phyloP scores from a whole-genome alignment of 2,329 filamentous ascomycete species.

The Pyrenophora tritici-repentis region DNA sequence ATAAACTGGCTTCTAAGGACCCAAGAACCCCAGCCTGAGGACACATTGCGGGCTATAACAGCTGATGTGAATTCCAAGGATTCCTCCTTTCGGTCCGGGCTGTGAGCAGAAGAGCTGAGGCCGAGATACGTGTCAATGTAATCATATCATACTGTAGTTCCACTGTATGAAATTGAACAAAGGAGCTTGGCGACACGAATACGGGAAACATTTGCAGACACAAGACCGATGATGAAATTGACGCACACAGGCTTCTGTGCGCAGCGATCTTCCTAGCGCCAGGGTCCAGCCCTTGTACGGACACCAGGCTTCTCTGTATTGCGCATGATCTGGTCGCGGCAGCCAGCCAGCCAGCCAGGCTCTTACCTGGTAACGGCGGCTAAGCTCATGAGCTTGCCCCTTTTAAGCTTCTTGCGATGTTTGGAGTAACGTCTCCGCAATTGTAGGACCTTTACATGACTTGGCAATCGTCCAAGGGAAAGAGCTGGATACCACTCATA shows the following conservation, averaged over 20 bases:
- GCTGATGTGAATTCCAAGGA: conserved; percentile 15
- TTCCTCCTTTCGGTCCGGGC: conserved; percentile 9
- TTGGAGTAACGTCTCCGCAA: conserved; percentile 2
- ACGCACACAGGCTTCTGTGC: conserved; percentile 29
- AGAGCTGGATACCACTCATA: no score
- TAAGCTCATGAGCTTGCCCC: conserved; percentile 4
- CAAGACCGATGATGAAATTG: conserved; percentile 16
- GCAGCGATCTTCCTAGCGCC: conserved; percentile 15
- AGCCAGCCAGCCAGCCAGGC: not conserved
- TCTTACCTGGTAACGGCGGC: conserved; percentile 5
- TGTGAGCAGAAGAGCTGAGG: conserved; percentile 23
- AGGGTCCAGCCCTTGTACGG: conserved; percentile 11
- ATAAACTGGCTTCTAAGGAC: conserved; percentile 11
- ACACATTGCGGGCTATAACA: conserved; percentile 13
- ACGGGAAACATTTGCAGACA: conserved; percentile 22
- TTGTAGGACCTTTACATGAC: not conserved
- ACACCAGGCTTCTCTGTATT: conserved; percentile 22
- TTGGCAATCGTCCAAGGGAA: no score
- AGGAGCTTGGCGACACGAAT: conserved; percentile 14
- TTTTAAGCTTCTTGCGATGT: conserved; percentile 7
- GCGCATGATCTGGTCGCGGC: conserved; percentile 15
- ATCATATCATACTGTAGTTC: not conserved
- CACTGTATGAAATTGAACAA: conserved; percentile 20
- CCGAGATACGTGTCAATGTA: conserved; percentile 21
- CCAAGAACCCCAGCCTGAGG: conserved; percentile 4